Base-by-base conservation (phyloP, 371 early-diverging fungal species). In the Mortierella polycephala region DNA sequence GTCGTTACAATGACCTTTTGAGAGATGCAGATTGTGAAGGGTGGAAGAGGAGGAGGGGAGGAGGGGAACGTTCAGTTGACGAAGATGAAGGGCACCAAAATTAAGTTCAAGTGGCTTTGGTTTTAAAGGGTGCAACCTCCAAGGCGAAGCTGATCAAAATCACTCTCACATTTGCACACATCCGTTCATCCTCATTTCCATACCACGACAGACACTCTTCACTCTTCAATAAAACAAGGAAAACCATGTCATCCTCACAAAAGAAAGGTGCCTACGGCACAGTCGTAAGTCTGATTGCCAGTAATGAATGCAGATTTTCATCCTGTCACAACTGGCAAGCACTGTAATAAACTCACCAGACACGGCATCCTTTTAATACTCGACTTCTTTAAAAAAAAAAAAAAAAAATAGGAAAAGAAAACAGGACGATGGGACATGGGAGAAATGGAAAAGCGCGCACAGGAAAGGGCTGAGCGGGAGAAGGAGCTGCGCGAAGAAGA, bases 351-450 rank as follows among this genome's bases (percentile, higher is more conserved):
- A 16, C 9, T 20, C 2, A 5, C 14, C 51, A 6, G 18, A n/a
- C 51, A 9, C 1, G 18, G 5, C 51, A 9, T 20, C 51, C 51
- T 18, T 51, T 1, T 51, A 2, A 9, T 6, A 3, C 23, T 40
- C 10, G 21, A 23, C 49, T 18, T 13, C 30, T n/a, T 59, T 37
- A 41, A 20, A 18, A 20, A 12, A 11, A n/a, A 39, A 16, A 42
- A 39, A 21, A 3, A 11, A 39, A 20, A 13, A 12, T 62, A 75
- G 71, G 60, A 67, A 50, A 65, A 60, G 56, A 58, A 57, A 65
- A 59, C 68, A 8, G 63, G 61, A 68, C 53, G 72, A 58, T 93
- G 94, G 94, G 91, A 93, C 72, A 85, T 74, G 58, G 90, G 80
- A 16, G 88, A 89, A 57, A 92, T 87, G 74, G 87, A 82, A 51